Evolutionary conservation across 2,329 filamentous ascomycete species (phyloP).

Genomic region (Fusarium zealandicum): DNA sequence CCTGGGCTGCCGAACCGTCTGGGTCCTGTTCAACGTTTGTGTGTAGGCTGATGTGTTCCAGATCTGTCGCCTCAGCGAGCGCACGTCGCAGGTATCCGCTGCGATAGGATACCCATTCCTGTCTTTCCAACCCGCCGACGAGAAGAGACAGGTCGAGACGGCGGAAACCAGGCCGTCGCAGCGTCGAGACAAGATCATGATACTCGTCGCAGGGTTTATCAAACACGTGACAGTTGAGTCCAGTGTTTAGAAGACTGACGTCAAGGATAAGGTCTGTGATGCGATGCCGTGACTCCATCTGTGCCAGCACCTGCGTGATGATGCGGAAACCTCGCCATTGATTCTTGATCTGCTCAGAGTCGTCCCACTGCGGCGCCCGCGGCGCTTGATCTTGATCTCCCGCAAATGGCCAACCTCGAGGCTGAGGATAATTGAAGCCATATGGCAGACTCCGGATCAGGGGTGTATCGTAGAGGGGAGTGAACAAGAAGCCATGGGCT

Average conservation of each 20-base stretch:
- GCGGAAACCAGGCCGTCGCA: slow-evolving; percentile 3
- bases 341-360: background rate
- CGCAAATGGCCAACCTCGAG: slow-evolving; percentile 36
- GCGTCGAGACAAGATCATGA: background rate
- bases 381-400: background rate
- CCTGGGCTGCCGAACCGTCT: accelerated
- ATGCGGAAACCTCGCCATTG: slow-evolving; percentile 8
- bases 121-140: accelerated
- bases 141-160: slow-evolving; percentile 14
- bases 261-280: slow-evolving; percentile 49
- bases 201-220: background rate
- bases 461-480: slow-evolving; percentile 51
- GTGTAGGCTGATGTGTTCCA: slow-evolving; percentile 37
- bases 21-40: background rate
- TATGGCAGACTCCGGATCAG: slow-evolving; percentile 50
- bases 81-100: background rate
- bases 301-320: background rate
- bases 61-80: slow-evolving; percentile 15
- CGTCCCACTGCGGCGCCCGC: background rate
- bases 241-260: slow-evolving; percentile 39
- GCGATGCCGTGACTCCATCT: background rate
- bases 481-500: slow-evolving; percentile 47
- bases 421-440: slow-evolving; percentile 50
- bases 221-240: slow-evolving; percentile 35
- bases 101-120: slow-evolving; percentile 1